phyloP scores from a whole-genome alignment of 768 basidiomycete species.

The Agrocybe pediades region DNA sequence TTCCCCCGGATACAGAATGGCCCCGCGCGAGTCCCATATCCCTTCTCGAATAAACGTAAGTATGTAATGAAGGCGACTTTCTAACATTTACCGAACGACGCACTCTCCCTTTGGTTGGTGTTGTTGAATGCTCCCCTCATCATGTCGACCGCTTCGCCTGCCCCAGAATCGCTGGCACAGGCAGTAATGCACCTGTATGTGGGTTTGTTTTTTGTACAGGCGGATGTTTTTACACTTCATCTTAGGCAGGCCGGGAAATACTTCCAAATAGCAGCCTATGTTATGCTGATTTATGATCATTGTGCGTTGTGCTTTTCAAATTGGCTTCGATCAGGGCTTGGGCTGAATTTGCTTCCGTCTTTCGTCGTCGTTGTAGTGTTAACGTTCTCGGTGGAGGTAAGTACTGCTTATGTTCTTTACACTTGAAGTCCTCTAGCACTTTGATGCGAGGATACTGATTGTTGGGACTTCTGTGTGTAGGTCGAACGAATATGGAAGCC shows the following conservation, averaged over 20 bases:
- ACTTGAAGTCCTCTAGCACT: background rate
- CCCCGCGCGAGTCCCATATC: too few species aligned
- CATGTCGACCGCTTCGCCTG: too few species aligned
- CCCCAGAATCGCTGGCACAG: background rate
- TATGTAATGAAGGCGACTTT: too few species aligned
- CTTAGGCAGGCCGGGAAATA: constrained; percentile 20
- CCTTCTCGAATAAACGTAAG: too few species aligned
- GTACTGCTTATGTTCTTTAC: background rate
- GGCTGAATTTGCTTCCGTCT: background rate
- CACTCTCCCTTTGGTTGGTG: too few species aligned
- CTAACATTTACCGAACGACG: too few species aligned
- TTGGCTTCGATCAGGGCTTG: constrained; percentile 12
- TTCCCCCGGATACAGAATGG: too few species aligned
- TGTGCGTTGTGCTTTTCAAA: constrained; percentile 5
- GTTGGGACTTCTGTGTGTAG: constrained; percentile 13
- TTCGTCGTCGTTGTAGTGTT: too few species aligned
- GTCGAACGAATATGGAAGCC: constrained; percentile 30
- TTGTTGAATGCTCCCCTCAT: too few species aligned
- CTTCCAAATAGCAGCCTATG: constrained; percentile 19
- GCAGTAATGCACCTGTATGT: background rate
- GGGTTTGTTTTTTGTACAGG: background rate
- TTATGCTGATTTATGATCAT: constrained; percentile 21
- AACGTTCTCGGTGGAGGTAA: background rate
- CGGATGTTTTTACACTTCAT: background rate
- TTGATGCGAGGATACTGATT: background rate